phyloP scores from a whole-genome alignment of 352 stramenopile genomes.

The Globisporangium spinosum region DNA sequence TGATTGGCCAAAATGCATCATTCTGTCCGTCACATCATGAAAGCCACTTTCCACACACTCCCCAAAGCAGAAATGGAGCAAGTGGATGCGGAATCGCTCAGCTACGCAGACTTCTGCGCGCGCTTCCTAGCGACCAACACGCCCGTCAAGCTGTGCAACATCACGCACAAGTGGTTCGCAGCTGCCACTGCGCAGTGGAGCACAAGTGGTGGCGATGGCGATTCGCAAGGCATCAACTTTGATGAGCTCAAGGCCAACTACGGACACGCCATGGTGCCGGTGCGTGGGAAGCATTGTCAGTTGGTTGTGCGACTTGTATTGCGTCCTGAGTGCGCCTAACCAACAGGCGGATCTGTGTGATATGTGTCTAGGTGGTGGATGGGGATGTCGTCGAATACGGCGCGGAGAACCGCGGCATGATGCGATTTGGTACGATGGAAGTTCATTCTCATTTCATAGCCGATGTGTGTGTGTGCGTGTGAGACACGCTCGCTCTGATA shows the following conservation, averaged over 20 bases:
- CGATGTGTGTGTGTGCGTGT: neutral
- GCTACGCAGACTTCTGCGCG: constrained; percentile 68
- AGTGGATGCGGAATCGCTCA: constrained; percentile 47
- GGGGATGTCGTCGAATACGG: constrained; percentile 59
- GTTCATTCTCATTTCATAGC: neutral
- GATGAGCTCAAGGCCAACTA: constrained; percentile 39
- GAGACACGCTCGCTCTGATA: neutral
- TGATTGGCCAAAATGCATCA: constrained; percentile 5
- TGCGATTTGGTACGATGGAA: constrained; percentile 47
- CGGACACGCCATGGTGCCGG: constrained; percentile 49
- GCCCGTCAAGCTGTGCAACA: constrained; percentile 66
- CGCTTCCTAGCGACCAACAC: constrained; percentile 68
- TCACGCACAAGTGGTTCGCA: constrained; percentile 38
- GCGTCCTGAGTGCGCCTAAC: neutral
- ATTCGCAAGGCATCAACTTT: constrained; percentile 8
- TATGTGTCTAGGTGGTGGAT: constrained; percentile 46
- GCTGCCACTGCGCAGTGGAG: constrained; percentile 13
- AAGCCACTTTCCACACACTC: neutral
- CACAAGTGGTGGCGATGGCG: constrained; percentile 18
- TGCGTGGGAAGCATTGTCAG: constrained; percentile 13
- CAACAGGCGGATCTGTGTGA: neutral
- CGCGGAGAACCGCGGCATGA: constrained; percentile 45
- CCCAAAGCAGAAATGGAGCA: constrained; percentile 37
- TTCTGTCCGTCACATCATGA: neutral
- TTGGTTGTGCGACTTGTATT: neutral